Evolutionary conservation across 192 early-diverging fungal species (phyloP).

Genomic region (Pilobolus umbonatus): DNA sequence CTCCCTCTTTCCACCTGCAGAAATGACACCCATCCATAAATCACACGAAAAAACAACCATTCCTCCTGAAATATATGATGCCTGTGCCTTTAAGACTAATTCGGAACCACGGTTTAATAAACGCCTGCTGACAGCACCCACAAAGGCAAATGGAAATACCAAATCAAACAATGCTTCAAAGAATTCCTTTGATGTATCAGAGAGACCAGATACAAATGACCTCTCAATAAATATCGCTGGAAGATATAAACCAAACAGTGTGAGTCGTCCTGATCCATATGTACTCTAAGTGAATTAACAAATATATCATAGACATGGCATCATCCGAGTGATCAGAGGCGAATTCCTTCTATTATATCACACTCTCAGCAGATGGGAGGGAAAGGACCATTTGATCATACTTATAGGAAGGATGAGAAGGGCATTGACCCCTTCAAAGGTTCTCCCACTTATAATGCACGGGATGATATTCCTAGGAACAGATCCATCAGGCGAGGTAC

Average conservation of each 20-base stretch:
- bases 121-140: not conserved
- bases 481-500: constrained; percentile 9
- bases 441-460: constrained; percentile 18
- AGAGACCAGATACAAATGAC: constrained; percentile 15
- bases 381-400: constrained; percentile 21
- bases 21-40: not conserved
- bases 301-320: constrained; percentile 21
- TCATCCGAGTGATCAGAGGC: constrained; percentile 6
- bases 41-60: not conserved
- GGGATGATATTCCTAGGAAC: constrained; percentile 13
- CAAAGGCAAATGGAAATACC: not conserved
- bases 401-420: constrained; percentile 19
- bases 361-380: constrained; percentile 24
- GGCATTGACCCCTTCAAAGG: constrained; percentile 16
- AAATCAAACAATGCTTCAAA: not conserved
- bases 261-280: constrained; percentile 10
- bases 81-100: constrained; percentile 20
- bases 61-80: constrained; percentile 15
- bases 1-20: constrained; percentile 11
- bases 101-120: constrained; percentile 24
- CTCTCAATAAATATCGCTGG: not conserved
- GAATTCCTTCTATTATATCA: constrained; percentile 9
- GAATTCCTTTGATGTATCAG: constrained; percentile 12
- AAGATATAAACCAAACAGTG: constrained; percentile 5
- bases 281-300: not conserved